Evolutionary conservation across 2,329 filamentous ascomycete species (phyloP).

Genomic region (Byssochlamys sp.): DNA sequence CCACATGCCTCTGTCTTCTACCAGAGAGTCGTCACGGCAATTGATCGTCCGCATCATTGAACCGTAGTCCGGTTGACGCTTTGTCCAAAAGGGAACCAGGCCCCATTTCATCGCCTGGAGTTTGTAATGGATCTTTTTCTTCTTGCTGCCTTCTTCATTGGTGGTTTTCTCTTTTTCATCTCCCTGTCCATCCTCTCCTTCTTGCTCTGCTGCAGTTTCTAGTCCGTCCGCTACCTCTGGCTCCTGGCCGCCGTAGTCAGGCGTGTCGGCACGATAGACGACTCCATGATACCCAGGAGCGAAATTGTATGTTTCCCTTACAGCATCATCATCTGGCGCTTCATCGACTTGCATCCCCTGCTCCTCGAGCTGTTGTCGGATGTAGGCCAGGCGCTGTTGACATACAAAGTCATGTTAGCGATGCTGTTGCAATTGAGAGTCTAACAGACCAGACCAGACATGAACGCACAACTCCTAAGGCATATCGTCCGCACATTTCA

Average conservation of each 20-base stretch:
- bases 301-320: slow-evolving; percentile 80
- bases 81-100: slow-evolving; percentile 86
- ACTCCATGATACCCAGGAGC: slow-evolving; percentile 77
- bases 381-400: slow-evolving; percentile 61
- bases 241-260: slow-evolving; percentile 41
- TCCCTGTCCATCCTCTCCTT: slow-evolving; percentile 8
- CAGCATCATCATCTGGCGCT: slow-evolving; percentile 59
- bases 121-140: slow-evolving; percentile 54
- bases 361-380: slow-evolving; percentile 63
- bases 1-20: slow-evolving; percentile 75
- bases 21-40: slow-evolving; percentile 79
- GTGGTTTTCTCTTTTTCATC: slow-evolving; percentile 1
- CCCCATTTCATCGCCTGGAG: slow-evolving; percentile 95
- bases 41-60: slow-evolving; percentile 84
- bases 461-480: slow-evolving; percentile 48
- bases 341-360: slow-evolving; percentile 65
- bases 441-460: not conserved
- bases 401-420: not conserved
- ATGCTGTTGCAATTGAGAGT: not conserved
- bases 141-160: slow-evolving; percentile 7
- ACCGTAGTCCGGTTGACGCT: slow-evolving; percentile 66
- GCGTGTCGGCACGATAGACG: slow-evolving; percentile 69
- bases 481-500: slow-evolving; percentile 60
- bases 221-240: slow-evolving; percentile 11
- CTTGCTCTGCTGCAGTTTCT: slow-evolving; percentile 6